phyloP scores from a whole-genome alignment of 2,329 filamentous ascomycete species.

The Colletotrichum salicis region DNA sequence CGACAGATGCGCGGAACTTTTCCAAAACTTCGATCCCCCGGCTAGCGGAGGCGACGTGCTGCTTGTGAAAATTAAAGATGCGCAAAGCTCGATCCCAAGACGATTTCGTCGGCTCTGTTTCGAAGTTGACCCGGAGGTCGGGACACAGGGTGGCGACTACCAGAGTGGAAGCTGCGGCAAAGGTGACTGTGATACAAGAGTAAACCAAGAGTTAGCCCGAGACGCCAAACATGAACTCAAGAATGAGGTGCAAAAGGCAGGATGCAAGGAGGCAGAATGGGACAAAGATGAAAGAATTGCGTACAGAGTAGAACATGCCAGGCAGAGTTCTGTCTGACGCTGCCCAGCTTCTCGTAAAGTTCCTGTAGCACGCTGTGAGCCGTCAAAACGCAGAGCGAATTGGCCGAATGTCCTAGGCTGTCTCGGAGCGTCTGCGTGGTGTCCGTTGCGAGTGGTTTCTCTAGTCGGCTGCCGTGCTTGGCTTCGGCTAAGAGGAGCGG shows the following conservation, averaged over 20 bases:
- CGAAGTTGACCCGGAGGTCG: neutral
- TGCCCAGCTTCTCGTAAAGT: constrained; percentile 3
- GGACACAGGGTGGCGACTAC: neutral
- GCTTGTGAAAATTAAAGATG: constrained; percentile 25
- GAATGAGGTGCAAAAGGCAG: fast-evolving
- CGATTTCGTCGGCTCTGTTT: neutral
- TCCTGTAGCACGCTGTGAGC: constrained; percentile 15
- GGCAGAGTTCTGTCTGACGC: constrained; percentile 12
- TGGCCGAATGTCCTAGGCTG: neutral
- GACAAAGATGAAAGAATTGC: fast-evolving
- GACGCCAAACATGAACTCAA: neutral
- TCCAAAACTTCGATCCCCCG: constrained; percentile 17
- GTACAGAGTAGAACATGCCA: constrained; percentile 23
- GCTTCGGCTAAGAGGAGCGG: constrained; percentile 8
- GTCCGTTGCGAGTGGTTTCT: neutral
- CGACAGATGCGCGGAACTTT: neutral
- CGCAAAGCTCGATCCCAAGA: neutral
- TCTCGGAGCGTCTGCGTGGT: neutral
- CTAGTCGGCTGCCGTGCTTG: neutral
- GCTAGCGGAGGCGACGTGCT: neutral
- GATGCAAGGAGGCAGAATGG: neutral
- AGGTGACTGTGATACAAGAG: constrained; percentile 4
- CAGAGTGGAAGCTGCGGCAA: neutral
- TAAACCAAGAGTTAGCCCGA: neutral
- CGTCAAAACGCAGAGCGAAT: constrained; percentile 8